Conservation (phyloP, 345 rosid species). For the Cardamine occulta region DNA sequence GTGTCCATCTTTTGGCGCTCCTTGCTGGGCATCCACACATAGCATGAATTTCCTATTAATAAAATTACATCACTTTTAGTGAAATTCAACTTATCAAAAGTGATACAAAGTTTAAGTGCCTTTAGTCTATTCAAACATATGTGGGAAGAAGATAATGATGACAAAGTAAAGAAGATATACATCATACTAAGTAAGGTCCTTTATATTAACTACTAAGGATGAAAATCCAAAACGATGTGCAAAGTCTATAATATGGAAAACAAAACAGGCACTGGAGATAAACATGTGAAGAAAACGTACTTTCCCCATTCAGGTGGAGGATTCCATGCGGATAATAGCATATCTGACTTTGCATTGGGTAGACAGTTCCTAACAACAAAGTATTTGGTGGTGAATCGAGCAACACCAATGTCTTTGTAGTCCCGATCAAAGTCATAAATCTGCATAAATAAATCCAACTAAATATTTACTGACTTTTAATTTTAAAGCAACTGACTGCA, state of each 20-base stretch:
- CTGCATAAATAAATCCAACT: conserved; percentile 47
- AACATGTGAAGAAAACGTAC: conserved; percentile 46
- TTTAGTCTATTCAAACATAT: not conserved
- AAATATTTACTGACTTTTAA: conserved; percentile 12
- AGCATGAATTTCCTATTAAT: conserved; percentile 85
- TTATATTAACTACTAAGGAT: not conserved
- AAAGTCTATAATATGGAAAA: conserved; percentile 2
- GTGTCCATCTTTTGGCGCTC: conserved; percentile 87
- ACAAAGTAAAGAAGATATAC: not conserved
- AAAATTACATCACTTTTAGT: not conserved
- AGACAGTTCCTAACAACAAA: conserved; percentile 89
- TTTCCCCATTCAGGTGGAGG: conserved; percentile 99
- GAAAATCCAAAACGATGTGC: not conserved
- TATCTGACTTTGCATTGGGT: conserved; percentile 80
- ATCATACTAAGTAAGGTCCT: not conserved
- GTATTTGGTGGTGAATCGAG: conserved; percentile 82
- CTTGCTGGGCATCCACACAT: conserved; percentile 93
- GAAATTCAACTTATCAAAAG: conserved; percentile 16
- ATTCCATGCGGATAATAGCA: conserved; percentile 96
- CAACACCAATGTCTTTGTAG: conserved; percentile 94
- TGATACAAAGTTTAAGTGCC: conserved; percentile 10
- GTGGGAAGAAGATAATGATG: conserved; percentile 1
- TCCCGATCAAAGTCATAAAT: conserved; percentile 98
- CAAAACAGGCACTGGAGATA: not conserved
- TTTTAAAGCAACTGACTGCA: not conserved